Evolutionary conservation across 441 rosid genomes (phyloP).

Genomic region (Corymbia citriodora): DNA sequence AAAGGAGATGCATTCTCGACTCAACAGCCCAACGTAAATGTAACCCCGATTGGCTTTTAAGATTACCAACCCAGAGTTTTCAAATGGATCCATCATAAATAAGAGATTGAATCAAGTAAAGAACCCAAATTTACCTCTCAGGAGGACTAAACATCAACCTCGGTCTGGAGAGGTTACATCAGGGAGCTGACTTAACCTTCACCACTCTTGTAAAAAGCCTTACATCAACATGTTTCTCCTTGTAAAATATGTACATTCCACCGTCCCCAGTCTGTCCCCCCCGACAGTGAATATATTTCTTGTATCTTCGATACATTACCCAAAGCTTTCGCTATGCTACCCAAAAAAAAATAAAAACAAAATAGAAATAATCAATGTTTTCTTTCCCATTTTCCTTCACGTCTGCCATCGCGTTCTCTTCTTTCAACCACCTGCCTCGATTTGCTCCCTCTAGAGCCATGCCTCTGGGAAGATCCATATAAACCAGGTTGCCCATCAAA

Average conservation of each 20-base stretch:
- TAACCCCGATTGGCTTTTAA: neutral
- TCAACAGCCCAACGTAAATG: neutral
- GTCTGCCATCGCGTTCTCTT: constrained; percentile 68
- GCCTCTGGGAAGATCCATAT: constrained; percentile 46
- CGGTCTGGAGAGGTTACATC: neutral
- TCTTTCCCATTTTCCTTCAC: constrained; percentile 90
- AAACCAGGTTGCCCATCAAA: constrained; percentile 64
- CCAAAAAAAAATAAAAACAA: neutral
- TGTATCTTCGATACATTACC: neutral
- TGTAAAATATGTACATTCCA: neutral
- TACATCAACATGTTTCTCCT: neutral
- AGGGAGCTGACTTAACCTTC: neutral
- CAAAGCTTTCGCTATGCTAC: neutral
- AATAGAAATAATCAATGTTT: constrained; percentile 38
- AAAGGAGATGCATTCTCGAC: neutral
- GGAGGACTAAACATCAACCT: neutral
- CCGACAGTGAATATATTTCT: neutral
- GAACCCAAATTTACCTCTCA: neutral
- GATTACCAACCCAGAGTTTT: neutral
- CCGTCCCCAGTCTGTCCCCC: neutral
- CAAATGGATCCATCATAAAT: neutral
- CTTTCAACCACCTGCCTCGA: constrained; percentile 61
- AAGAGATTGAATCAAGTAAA: neutral
- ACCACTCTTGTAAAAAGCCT: neutral
- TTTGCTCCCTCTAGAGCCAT: constrained; percentile 70